phyloP scores from a whole-genome alignment of 2,329 filamentous ascomycete species.

The Lasiodiplodia hormozganensis region DNA sequence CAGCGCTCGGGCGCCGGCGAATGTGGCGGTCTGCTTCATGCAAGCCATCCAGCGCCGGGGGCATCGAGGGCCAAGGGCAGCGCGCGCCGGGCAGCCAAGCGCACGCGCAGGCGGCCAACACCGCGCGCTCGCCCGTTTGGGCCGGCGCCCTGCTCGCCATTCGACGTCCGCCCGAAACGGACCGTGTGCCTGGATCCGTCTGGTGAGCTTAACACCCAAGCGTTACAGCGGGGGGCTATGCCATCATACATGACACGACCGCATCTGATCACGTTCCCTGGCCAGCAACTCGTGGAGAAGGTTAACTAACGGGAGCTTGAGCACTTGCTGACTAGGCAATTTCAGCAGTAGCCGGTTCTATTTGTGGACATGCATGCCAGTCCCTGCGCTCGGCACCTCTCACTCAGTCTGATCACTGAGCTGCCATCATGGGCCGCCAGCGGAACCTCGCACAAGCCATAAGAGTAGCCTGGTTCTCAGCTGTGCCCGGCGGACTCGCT shows the following conservation, averaged over 20 bases:
- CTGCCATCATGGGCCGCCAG: conserved; percentile 26
- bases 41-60: conserved; percentile 27
- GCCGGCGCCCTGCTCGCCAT: conserved; percentile 26
- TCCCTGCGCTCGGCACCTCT: conserved; percentile 30
- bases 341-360: conserved; percentile 29
- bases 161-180: conserved; percentile 33
- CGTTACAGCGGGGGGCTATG: conserved; percentile 49
- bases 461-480: conserved; percentile 41
- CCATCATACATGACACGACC: conserved; percentile 38
- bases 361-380: conserved; percentile 30
- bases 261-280: conserved; percentile 37
- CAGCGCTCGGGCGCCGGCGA: conserved; percentile 21
- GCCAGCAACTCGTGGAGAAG: conserved; percentile 31
- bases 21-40: conserved; percentile 30
- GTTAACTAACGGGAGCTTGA: conserved; percentile 37
- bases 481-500: conserved; percentile 39
- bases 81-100: conserved; percentile 1
- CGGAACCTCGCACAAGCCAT: conserved; percentile 30
- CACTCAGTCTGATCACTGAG: conserved; percentile 25
- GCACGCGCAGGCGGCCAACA: conserved; percentile 22
- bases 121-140: conserved; percentile 27
- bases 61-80: conserved; percentile 22
- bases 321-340: conserved; percentile 49
- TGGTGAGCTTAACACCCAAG: conserved; percentile 38
- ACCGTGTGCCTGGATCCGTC: conserved; percentile 38